Percentiles rank a stretch among this genome's conserved stretches.
phyloP scores from a whole-genome alignment of 768 basidiomycete genomes.

The Trametes sanguinea region DNA sequence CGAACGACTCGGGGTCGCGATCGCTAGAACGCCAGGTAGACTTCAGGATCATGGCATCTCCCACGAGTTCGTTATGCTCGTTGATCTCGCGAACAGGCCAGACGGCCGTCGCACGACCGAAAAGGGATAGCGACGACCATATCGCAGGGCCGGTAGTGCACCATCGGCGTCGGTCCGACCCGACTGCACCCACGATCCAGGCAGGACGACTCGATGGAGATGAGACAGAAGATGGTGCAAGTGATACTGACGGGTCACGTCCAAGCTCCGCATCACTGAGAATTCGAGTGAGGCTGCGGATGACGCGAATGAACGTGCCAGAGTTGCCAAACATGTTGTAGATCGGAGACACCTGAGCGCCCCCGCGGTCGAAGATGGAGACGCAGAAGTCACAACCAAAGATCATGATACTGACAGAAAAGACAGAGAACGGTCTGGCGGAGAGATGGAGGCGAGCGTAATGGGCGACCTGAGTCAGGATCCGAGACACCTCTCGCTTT shows the following conservation, averaged over 20 bases:
- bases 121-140: conserved; percentile 19
- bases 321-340: conserved; percentile 29
- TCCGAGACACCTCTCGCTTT: background rate
- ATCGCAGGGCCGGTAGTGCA: conserved; percentile 4
- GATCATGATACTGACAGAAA: conserved; percentile 34
- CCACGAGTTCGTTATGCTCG: background rate
- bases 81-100: conserved; percentile 13
- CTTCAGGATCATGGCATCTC: background rate
- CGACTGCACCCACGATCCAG: background rate
- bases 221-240: background rate
- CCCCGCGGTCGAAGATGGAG: conserved; percentile 36
- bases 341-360: conserved; percentile 30
- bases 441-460: conserved; percentile 33
- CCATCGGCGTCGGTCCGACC: background rate
- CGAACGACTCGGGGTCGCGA: background rate
- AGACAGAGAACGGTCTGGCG: conserved; percentile 34
- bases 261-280: conserved; percentile 11
- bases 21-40: background rate
- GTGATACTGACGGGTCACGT: conserved; percentile 10
- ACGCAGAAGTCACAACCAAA: conserved; percentile 34
- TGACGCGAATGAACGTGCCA: conserved; percentile 30
- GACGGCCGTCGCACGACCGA: conserved; percentile 22
- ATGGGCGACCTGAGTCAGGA: conserved; percentile 24
- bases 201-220: background rate
- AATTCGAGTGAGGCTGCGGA: conserved; percentile 22